Conservation (phyloP, 345 rosid genomes). For the Firmiana major region DNA sequence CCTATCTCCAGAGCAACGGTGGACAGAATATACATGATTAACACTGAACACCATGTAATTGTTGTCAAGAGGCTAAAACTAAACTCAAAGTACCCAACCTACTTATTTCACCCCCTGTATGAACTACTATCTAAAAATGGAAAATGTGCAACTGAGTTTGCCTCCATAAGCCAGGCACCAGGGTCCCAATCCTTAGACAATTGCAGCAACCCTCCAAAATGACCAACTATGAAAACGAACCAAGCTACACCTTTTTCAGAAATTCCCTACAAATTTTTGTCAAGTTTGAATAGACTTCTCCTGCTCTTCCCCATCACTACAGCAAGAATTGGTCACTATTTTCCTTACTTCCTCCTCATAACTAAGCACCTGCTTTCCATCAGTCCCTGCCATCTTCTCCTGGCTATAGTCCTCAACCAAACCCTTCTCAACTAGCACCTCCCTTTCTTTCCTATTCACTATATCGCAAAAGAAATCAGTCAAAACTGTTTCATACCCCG, state of each 20-base stretch:
- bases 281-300: constrained; percentile 23
- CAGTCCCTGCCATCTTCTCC: constrained; percentile 11
- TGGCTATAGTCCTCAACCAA: constrained; percentile 10
- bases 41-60: constrained; percentile 23
- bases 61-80: constrained; percentile 31
- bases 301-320: constrained; percentile 26
- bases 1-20: constrained; percentile 37
- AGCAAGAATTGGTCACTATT: constrained; percentile 12
- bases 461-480: constrained; percentile 49
- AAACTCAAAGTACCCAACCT: constrained; percentile 23
- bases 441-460: constrained; percentile 17
- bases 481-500: constrained; percentile 46
- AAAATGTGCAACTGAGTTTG: background rate
- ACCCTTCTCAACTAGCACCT: constrained; percentile 5
- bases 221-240: constrained; percentile 8
- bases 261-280: constrained; percentile 9
- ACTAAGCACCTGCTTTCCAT: constrained; percentile 6
- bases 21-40: constrained; percentile 32
- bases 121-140: constrained; percentile 14
- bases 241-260: background rate
- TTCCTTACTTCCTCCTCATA: constrained; percentile 24
- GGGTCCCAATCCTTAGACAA: constrained; percentile 14
- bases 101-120: constrained; percentile 26
- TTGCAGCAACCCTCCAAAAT: constrained; percentile 2
- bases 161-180: constrained; percentile 4